Evolutionary conservation across 2,329 filamentous ascomycete species (phyloP).

Genomic region (Clonostachys sp.): DNA sequence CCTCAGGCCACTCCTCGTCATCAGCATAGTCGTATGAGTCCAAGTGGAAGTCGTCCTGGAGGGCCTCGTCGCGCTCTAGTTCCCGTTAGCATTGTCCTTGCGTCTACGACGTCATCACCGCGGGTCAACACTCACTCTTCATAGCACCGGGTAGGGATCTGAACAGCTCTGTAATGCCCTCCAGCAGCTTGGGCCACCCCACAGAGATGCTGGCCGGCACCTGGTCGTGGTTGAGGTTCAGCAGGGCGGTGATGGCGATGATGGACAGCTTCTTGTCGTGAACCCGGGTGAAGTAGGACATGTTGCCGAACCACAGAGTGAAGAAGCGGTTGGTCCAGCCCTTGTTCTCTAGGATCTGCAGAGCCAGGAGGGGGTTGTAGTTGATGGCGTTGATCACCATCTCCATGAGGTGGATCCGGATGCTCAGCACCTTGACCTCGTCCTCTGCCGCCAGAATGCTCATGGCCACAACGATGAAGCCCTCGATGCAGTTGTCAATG

Average conservation of each 20-base stretch:
- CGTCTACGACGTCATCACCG: slow-evolving; percentile 11
- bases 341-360: slow-evolving; percentile 85
- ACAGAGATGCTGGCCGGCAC: slow-evolving; percentile 90
- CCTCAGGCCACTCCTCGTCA: slow-evolving; percentile 79
- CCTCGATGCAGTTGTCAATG: slow-evolving; percentile 82
- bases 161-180: slow-evolving; percentile 85
- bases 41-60: slow-evolving; percentile 79
- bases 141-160: slow-evolving; percentile 82
- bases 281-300: slow-evolving; percentile 86
- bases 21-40: slow-evolving; percentile 64
- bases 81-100: neutral
- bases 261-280: slow-evolving; percentile 99
- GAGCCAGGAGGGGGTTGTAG: slow-evolving; percentile 84
- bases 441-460: slow-evolving; percentile 69
- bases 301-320: slow-evolving; percentile 95
- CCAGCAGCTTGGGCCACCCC: slow-evolving; percentile 89
- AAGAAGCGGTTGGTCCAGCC: slow-evolving; percentile 99
- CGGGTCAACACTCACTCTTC: slow-evolving; percentile 57
- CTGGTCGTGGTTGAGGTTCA: slow-evolving; percentile 74
- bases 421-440: slow-evolving; percentile 76
- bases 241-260: slow-evolving; percentile 81
- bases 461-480: slow-evolving; percentile 91
- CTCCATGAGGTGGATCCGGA: slow-evolving; percentile 95
- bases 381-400: slow-evolving; percentile 98
- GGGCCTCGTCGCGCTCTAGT: slow-evolving; percentile 80